Evolutionary conservation across 2,329 filamentous ascomycete species (phyloP), one percentile per base, ranked within the genome.

Genomic region (Aspergillus bombycis): DNA sequence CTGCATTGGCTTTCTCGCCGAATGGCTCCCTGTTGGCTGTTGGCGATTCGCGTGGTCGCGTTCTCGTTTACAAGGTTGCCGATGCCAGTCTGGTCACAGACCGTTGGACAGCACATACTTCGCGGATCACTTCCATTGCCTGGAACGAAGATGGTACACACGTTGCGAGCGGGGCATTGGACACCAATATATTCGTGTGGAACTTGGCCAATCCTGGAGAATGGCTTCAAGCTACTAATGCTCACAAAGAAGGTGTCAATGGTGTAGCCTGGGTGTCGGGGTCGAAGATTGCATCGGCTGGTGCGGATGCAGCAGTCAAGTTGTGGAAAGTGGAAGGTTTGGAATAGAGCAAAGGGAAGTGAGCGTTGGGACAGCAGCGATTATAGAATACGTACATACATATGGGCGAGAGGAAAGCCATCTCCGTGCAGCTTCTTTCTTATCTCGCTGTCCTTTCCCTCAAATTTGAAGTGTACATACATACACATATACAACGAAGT

Each of bases 161-260:
- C 74, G 89, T 94, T 3, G 92, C 88, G 23, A 96, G 91, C 75
- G 94, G 94, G 14, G 90, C 88, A 53, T 81, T 99, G 57, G 95
- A 99, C 76, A 97, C 94, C 0, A 93, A 96, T 73, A 86, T 99
- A 23, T 94, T 92, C 75, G 89, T 97, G 34, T 99, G 95, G 93
- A 97, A 92, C 76, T 79, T 97, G 61, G 81, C 83, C 50, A 91
- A 92, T 75, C 94, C 94, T 0, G 93, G 92, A 2, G 91, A 91
- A 78, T 86, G 94, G 69, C 86, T 96, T 69, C 94, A 95, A 82
- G 90, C 89, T 16, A 80, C 88, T 26, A 96, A 97, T 74, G 93
- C 94, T 57, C 95, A 99, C 81, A 97, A 97, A 81, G 95, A 98
- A 74, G 95, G 95, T 11, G 93, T 98, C 21, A 93, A 91, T 69